Conservation (phyloP, 805 yeast genomes). For the Zygosaccharomyces siamensis region DNA sequence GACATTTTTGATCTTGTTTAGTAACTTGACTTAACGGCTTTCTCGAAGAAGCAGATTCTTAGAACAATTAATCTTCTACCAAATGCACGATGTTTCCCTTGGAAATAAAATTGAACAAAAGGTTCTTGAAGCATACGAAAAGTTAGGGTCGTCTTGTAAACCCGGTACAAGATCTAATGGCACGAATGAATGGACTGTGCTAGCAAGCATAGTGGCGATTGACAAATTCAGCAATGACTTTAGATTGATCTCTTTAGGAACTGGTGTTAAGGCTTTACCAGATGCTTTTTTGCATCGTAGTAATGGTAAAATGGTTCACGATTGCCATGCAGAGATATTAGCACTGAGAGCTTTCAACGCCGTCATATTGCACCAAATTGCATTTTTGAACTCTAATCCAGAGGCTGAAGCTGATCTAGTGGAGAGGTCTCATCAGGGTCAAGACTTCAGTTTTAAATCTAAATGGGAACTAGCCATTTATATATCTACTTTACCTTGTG, state of each 20-base stretch:
- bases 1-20: neutral
- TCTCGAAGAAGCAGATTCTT: neutral
- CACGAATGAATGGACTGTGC: conserved; percentile 72
- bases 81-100: conserved; percentile 5
- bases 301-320: conserved; percentile 69
- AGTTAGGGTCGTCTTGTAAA: conserved; percentile 43
- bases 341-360: conserved; percentile 67
- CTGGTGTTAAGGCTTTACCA: conserved; percentile 82
- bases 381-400: neutral
- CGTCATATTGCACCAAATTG: conserved; percentile 48
- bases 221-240: conserved; percentile 19
- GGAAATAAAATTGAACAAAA: conserved; percentile 20
- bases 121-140: conserved; percentile 30
- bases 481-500: conserved; percentile 81
- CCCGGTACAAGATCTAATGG: conserved; percentile 63
- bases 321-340: conserved; percentile 85
- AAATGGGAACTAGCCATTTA: conserved; percentile 51
- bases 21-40: neutral
- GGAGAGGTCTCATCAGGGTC: neutral
- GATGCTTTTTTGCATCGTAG: conserved; percentile 39
- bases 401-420: conserved; percentile 12
- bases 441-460: conserved; percentile 32
- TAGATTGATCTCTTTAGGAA: conserved; percentile 49
- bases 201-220: conserved; percentile 64
- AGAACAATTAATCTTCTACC: neutral